Evolutionary conservation across 768 basidiomycete genomes (phyloP).

Genomic region (Suillus brevipes): DNA sequence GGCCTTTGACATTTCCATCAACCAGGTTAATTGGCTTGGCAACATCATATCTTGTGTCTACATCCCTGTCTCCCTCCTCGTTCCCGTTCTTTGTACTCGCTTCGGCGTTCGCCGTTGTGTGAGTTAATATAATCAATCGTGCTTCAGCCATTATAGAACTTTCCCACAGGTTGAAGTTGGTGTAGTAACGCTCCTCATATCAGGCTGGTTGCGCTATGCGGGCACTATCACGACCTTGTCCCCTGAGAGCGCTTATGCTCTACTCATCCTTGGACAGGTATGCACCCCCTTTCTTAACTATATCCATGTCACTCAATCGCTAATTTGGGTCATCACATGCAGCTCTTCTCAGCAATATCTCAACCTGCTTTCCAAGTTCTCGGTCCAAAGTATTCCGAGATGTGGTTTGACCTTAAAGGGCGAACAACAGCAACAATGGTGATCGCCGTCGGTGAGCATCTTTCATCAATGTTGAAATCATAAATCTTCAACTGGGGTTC

Average conservation of each 20-base stretch:
- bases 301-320: background rate
- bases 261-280: conserved; percentile 75
- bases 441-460: conserved; percentile 43
- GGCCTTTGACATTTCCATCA: conserved; percentile 68
- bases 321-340: background rate
- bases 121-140: conserved; percentile 25
- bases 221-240: conserved; percentile 61
- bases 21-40: conserved; percentile 80
- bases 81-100: conserved; percentile 57
- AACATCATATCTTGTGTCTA: conserved; percentile 65
- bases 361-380: conserved; percentile 78
- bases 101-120: conserved; percentile 68
- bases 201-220: conserved; percentile 77
- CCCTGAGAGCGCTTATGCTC: conserved; percentile 53
- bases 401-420: conserved; percentile 76
- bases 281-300: background rate
- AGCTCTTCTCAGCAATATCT: conserved; percentile 64
- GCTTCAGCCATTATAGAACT: background rate
- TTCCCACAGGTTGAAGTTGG: conserved; percentile 59
- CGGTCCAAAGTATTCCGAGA: conserved; percentile 79
- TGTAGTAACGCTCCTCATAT: conserved; percentile 50
- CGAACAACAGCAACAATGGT: conserved; percentile 79
- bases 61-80: conserved; percentile 57
- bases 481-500: background rate
- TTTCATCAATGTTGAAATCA: background rate